Conservation (phyloP, 2,329 filamentous ascomycete species). For the Ophiostoma sp. region DNA sequence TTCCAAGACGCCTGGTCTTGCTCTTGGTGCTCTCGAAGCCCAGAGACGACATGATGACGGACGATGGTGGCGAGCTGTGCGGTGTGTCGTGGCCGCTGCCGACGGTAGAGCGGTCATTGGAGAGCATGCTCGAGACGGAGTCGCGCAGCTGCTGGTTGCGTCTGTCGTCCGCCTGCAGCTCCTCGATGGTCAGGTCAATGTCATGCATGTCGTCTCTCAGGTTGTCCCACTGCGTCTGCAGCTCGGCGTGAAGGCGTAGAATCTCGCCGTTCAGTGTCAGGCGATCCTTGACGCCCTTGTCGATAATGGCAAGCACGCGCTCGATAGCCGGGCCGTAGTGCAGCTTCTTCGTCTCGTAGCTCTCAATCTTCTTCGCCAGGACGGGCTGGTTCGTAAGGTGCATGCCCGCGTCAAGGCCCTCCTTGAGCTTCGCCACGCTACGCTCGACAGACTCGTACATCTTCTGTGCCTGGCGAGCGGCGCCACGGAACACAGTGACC, state of each 20-base stretch:
- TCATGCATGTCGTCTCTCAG: slow-evolving; percentile 72
- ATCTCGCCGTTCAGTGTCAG: slow-evolving; percentile 96
- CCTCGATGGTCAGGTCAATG: slow-evolving; percentile 69
- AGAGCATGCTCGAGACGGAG: slow-evolving; percentile 87
- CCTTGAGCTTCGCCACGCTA: slow-evolving; percentile 74
- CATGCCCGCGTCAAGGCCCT: slow-evolving; percentile 68
- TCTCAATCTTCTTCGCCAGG: slow-evolving; percentile 79
- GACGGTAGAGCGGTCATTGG: slow-evolving; percentile 67
- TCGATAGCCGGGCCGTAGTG: slow-evolving; percentile 94
- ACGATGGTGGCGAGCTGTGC: slow-evolving; percentile 60
- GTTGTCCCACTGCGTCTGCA: slow-evolving; percentile 73
- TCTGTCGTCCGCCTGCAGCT: slow-evolving; percentile 54
- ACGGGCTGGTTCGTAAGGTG: slow-evolving; percentile 65
- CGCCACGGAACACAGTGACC: slow-evolving; percentile 92
- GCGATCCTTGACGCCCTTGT: slow-evolving; percentile 92
- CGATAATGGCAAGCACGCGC: slow-evolving; percentile 83
- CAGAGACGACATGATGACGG: slow-evolving; percentile 54
- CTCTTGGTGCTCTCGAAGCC: slow-evolving; percentile 37
- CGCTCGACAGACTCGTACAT: slow-evolving; percentile 95
- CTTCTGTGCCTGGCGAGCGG: slow-evolving; percentile 84
- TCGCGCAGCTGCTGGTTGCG: slow-evolving; percentile 75
- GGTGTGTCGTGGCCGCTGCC: slow-evolving; percentile 67
- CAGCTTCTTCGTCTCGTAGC: slow-evolving; percentile 87
- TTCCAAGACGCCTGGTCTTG: slow-evolving; percentile 36
- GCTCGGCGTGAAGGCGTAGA: slow-evolving; percentile 74